Conservation (phyloP, 2,329 filamentous ascomycete genomes). For the Elsinoe fawcettii region DNA sequence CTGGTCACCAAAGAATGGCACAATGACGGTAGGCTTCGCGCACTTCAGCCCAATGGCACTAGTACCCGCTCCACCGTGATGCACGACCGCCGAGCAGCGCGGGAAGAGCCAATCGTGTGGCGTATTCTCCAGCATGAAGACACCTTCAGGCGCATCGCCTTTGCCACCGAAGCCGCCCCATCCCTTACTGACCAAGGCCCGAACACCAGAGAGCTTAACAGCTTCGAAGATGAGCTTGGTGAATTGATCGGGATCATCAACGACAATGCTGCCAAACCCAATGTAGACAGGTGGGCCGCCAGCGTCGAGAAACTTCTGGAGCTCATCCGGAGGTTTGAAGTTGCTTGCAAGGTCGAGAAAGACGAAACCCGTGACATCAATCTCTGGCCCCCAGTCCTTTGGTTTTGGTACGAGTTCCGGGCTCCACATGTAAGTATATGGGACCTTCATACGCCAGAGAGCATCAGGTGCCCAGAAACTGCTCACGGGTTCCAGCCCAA, state of each 20-base stretch:
- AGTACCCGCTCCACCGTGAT: constrained; percentile 72
- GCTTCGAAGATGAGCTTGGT: constrained; percentile 66
- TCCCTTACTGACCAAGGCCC: constrained; percentile 65
- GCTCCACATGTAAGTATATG: constrained; percentile 58
- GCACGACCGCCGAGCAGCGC: constrained; percentile 57
- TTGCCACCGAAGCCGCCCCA: constrained; percentile 64
- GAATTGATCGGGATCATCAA: constrained; percentile 62
- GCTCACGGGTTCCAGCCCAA: constrained; percentile 65
- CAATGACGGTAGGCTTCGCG: constrained; percentile 66
- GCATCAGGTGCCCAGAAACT: constrained; percentile 70
- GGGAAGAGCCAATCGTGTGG: constrained; percentile 74
- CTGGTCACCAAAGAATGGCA: constrained; percentile 75
- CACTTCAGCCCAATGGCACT: constrained; percentile 66
- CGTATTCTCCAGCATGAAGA: constrained; percentile 66
- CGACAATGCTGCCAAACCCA: constrained; percentile 68
- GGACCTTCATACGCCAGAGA: constrained; percentile 64
- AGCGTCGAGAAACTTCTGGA: constrained; percentile 44
- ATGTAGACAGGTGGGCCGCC: constrained; percentile 62
- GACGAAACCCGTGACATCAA: constrained; percentile 30
- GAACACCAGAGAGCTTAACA: constrained; percentile 56
- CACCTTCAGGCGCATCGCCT: constrained; percentile 50
- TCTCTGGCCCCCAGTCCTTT: constrained; percentile 35
- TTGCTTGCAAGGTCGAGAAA: constrained; percentile 31
- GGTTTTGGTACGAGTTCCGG: constrained; percentile 38
- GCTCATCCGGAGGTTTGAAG: constrained; percentile 29